These are phyloP conservation scores for Mycothermus thermophilus DNA, from an alignment of 495 filamentous ascomycete genomes.

Conservation along the genomic window DNA sequence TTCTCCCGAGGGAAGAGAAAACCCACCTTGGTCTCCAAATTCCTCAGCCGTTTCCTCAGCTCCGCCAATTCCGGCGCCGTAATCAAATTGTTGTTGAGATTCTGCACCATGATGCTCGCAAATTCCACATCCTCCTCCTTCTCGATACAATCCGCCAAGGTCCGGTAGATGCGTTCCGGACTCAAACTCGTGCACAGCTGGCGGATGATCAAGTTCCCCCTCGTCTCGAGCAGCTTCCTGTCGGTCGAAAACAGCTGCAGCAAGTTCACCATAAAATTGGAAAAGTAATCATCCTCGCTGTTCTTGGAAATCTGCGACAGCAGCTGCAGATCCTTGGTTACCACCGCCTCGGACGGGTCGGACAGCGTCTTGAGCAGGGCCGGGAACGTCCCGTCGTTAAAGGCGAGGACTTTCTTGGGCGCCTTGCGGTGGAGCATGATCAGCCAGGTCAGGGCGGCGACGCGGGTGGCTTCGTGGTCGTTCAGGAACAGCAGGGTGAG, in stretches of 20 bases:
- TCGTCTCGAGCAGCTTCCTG: conserved; percentile 72
- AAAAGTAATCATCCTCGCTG: conserved; percentile 94
- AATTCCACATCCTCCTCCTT: conserved; percentile 98
- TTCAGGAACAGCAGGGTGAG: conserved; percentile 90
- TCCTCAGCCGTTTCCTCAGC: conserved; percentile 75
- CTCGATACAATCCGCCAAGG: conserved; percentile 89
- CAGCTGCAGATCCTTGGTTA: conserved; percentile 87
- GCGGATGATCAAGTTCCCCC: conserved; percentile 91
- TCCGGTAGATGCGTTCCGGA: conserved; percentile 90
- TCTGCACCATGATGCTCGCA: conserved; percentile 98
- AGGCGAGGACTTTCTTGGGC: conserved; percentile 82
- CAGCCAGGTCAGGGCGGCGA: conserved; percentile 88
- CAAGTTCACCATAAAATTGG: conserved; percentile 94
- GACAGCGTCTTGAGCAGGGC: conserved; percentile 92
- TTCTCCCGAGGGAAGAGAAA: not conserved
- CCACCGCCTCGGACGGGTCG: conserved; percentile 88
- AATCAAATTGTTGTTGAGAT: conserved; percentile 97
- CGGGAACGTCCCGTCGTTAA: conserved; percentile 94
- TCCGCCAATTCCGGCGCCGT: conserved; percentile 91
- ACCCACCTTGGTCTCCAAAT: conserved; percentile 67
- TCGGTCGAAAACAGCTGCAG: conserved; percentile 93
- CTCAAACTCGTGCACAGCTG: conserved; percentile 88
- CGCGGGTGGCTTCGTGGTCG: conserved; percentile 88
- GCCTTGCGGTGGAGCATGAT: conserved; percentile 95
- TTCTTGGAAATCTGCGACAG: conserved; percentile 92